Conservation (phyloP, 495 filamentous ascomycete genomes). For the Lasiosphaeria miniovina region DNA sequence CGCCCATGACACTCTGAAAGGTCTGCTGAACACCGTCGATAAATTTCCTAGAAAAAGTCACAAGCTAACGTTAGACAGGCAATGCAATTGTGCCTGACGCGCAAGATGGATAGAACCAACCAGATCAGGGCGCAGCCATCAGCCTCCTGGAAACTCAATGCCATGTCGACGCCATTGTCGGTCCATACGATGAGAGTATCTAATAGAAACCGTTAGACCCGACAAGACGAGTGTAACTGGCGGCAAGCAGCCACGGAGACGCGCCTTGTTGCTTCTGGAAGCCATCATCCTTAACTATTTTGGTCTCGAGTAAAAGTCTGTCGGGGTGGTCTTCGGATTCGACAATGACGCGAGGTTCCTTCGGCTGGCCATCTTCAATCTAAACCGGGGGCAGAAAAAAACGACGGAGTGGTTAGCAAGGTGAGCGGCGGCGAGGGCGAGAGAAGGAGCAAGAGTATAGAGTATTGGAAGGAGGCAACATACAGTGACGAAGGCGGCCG, state of each 20-base stretch:
- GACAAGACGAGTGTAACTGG: slow-evolving; percentile 1
- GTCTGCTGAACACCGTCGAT: slow-evolving; percentile 78
- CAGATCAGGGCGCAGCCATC: slow-evolving; percentile 93
- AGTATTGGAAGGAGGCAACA: slow-evolving; percentile 31
- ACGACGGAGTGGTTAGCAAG: slow-evolving; percentile 4
- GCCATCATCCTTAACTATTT: slow-evolving; percentile 88
- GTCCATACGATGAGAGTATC: slow-evolving; percentile 99
- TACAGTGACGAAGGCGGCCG: slow-evolving; percentile 73
- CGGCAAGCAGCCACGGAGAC: slow-evolving; percentile 12
- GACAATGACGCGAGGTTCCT: slow-evolving; percentile 85
- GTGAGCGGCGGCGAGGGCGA: not conserved
- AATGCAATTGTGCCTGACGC: not conserved
- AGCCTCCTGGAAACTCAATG: slow-evolving; percentile 95
- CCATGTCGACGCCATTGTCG: slow-evolving; percentile 92
- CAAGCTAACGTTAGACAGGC: not conserved
- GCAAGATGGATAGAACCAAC: slow-evolving; percentile 41
- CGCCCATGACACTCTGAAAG: slow-evolving; percentile 39
- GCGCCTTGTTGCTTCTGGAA: slow-evolving; percentile 98
- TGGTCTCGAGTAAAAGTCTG: slow-evolving; percentile 80
- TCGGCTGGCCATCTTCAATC: slow-evolving; percentile 43
- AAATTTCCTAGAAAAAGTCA: slow-evolving; percentile 70
- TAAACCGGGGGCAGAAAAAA: slow-evolving; percentile 16
- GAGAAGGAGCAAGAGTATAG: not conserved
- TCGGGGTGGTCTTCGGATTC: slow-evolving; percentile 89
- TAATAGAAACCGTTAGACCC: slow-evolving; percentile 39